phyloP scores from a whole-genome alignment of 192 early-diverging fungal species.

The Coemansia sp. region DNA sequence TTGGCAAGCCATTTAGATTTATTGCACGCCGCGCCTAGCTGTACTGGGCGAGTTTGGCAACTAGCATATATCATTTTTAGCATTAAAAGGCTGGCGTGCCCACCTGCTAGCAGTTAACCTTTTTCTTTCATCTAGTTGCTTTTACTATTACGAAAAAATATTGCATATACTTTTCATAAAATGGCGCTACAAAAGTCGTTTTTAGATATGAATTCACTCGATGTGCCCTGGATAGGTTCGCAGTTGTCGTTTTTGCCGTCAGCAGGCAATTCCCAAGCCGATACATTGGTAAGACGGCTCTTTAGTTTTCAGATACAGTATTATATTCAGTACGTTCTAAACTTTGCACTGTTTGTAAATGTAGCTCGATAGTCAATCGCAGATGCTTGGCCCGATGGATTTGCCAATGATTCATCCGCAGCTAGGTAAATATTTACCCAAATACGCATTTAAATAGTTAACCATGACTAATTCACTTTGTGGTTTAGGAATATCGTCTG shows the following conservation, averaged over 20 bases:
- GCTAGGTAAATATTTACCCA: slow-evolving; percentile 13
- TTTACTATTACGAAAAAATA: background rate
- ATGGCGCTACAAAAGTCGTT: slow-evolving; percentile 50
- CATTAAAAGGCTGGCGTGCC: background rate
- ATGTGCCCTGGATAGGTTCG: slow-evolving; percentile 22
- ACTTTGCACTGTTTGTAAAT: background rate
- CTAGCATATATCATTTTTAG: background rate
- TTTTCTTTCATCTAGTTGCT: background rate
- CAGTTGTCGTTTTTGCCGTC: slow-evolving; percentile 22
- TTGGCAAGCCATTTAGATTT: background rate
- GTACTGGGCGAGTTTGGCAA: background rate
- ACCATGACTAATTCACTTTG: background rate
- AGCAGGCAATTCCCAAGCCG: slow-evolving; percentile 35
- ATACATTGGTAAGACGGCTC: slow-evolving; percentile 26
- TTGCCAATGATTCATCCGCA: slow-evolving; percentile 1
- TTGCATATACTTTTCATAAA: background rate
- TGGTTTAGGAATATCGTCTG: slow-evolving; percentile 5
- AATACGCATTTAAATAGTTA: background rate
- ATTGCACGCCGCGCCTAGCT: background rate
- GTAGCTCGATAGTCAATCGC: slow-evolving; percentile 40
- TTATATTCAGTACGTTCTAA: background rate
- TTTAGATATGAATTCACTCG: slow-evolving; percentile 21
- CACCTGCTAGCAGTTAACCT: background rate
- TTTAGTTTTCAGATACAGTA: background rate
- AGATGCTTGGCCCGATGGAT: slow-evolving; percentile 19